Base-by-base conservation (phyloP, 2,329 filamentous ascomycete species). In the Pyricularia pennisetigena region DNA sequence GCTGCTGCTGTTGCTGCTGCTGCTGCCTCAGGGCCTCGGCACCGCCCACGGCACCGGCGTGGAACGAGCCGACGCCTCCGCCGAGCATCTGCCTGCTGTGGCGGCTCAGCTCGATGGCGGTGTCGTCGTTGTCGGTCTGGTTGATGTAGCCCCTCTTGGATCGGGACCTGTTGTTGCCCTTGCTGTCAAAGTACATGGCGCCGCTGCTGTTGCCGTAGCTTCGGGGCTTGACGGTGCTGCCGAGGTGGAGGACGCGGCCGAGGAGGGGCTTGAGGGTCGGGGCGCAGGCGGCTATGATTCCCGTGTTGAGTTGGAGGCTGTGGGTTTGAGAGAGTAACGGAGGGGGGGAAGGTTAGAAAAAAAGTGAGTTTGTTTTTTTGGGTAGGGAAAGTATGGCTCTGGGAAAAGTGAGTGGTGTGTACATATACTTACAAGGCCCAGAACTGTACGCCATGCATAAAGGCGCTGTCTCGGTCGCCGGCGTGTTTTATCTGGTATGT, bases 211-310 rank as follows among this genome's bases (percentile, higher is more conserved):
- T 62, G 54, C 20, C 59, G 30, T 29, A 35, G 29, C 28, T 28
- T 2, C 23, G 16, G 64, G 32, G 24, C 54, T 67, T 63, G 28
- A 30, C 54, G 6, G 67, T 23, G 66, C 23, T 68, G 68, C 63
- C 67, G 49, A 69, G n/a, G 63, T 69, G 67, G 57, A 71, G 62
- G 35, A 68, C 20, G 26, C 69, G 62, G 32, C 72, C 71, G 67
- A 73, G 68, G 30, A 75, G 69, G 2, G 74, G 74, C 66, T 70
- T 72, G 5, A 74, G 70, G 14, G 71, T 70, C 26, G 73, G 72
- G 23, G 73, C 73, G 69, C 74, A 74, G 30, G 71, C 70, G 5
- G 72, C 74, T 29, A 74, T 72, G 26, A 74, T 71, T 30, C 73
- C 71, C 35, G 69, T 71, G 68, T 71, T 71, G 65, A 70, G 72